Evolutionary conservation across 805 yeast species (phyloP), one percentile per base, ranked within the genome.

Genomic region (Starmera caribaea): DNA sequence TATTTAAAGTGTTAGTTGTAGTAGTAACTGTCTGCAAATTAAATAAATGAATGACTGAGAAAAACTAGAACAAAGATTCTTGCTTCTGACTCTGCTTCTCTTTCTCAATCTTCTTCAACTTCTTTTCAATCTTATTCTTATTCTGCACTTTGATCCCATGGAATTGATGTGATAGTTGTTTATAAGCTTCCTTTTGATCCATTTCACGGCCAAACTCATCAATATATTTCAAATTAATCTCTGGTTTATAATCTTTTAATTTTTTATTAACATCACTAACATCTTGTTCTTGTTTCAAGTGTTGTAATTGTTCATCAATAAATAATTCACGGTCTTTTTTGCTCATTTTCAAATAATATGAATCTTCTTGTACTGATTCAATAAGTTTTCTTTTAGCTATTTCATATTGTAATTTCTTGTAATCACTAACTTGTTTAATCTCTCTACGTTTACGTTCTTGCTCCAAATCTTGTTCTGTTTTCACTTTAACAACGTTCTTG

Each of bases 141-240:
- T 44, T 47, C 16, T 44, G 47, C 4, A 45, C 54, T 30, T 55
- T 42, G 14, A n/a, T 53, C 2, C 83, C 84, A 51, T 78, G 84
- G 56, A 76, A 78, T 47, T 73, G 68, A 41, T 76, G 81, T 5
- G 81, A 74, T 37, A 77, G 51, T 41, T 70, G 69, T 54, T 78
- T 78, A 59, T 66, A 78, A 4, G 85, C 84, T 45, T 73, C 73
- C 48, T 76, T 77, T 5, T 69, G 63, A 35, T 57, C 55, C 34
- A 78, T 51, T 14, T 64, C 64, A 16, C 66, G 58, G 1, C 85
- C 85, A 4, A 55, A 44, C 31, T 73, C 74, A 53, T 77, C 81
- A 24, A 60, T 63, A 51, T 78, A 76, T 31, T 62, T 63, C 8
- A 78, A 47, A 17, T 62, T 59, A n/a, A 78, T 69, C 16, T 63